Conservation (phyloP, 495 filamentous ascomycete genomes). For the Penicillium macrosclerotiorum region DNA sequence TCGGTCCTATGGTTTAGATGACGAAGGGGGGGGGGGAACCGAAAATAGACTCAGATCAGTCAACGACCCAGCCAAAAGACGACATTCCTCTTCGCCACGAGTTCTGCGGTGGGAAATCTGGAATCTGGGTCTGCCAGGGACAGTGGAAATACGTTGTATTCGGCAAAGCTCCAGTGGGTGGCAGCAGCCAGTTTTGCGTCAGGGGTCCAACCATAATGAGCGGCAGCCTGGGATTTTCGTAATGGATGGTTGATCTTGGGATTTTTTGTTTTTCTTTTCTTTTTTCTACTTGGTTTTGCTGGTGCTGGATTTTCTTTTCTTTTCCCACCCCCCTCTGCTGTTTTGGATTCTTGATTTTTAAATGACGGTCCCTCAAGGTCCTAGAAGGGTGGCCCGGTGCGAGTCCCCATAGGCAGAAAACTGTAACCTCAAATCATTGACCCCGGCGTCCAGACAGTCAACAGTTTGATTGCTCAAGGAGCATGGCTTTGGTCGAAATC, state of each 20-base stretch:
- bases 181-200: constrained; percentile 28
- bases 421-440: constrained; percentile 31
- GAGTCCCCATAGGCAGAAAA: constrained; percentile 18
- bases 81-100: constrained; percentile 34
- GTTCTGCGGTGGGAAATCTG: constrained; percentile 28
- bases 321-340: no score
- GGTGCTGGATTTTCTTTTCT: constrained; percentile 11
- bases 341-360: constrained; percentile 4
- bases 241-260: constrained; percentile 1
- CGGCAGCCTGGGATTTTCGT: constrained; percentile 6
- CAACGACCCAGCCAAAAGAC: constrained; percentile 8
- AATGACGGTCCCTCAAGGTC: constrained; percentile 1
- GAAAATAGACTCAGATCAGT: constrained; percentile 15
- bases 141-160: constrained; percentile 26
- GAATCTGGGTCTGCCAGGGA: constrained; percentile 36
- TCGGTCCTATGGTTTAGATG: neutral
- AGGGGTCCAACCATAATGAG: constrained; percentile 29
- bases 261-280: constrained; percentile 2
- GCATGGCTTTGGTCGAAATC: constrained; percentile 31
- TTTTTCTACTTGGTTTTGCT: constrained; percentile 7
- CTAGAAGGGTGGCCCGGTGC: constrained; percentile 3
- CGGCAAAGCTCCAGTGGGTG: constrained; percentile 25
- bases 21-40: constrained; percentile 1
- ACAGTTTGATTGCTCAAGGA: constrained; percentile 32
- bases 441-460: constrained; percentile 22